phyloP scores from a whole-genome alignment of 495 filamentous ascomycete species.

The Pyrenula aspistea region DNA sequence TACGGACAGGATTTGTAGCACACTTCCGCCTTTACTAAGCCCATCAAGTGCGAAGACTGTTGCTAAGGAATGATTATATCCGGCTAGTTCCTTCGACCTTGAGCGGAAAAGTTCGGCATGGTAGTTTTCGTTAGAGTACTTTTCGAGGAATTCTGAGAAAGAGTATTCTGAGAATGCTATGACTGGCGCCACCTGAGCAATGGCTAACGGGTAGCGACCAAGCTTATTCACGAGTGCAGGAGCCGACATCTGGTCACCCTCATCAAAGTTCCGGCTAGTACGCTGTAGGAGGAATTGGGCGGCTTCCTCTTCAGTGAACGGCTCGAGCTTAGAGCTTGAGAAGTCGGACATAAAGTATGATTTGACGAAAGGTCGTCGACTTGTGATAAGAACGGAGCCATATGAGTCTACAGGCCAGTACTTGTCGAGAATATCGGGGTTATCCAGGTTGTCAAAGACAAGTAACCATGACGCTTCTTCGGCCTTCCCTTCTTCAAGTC shows the following conservation, averaged over 20 bases:
- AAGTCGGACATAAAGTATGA: background rate
- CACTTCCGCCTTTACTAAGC: conserved; percentile 7
- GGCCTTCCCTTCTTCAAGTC: conserved; percentile 9
- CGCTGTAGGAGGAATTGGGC: conserved; percentile 6
- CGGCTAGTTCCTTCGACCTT: conserved; percentile 1
- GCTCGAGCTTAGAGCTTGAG: conserved; percentile 6
- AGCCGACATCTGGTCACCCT: background rate
- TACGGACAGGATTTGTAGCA: conserved; percentile 18
- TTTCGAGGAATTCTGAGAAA: conserved; percentile 2
- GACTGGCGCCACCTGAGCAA: conserved; percentile 28
- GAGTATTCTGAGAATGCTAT: conserved; percentile 6
- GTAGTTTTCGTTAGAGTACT: conserved; percentile 16
- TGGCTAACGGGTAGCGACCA: conserved; percentile 25
- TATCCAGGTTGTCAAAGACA: conserved; percentile 27
- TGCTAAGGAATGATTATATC: conserved; percentile 17
- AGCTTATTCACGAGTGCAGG: conserved; percentile 5
- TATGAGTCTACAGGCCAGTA: conserved; percentile 18
- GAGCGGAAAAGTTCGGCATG: conserved; percentile 8
- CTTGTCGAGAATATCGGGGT: conserved; percentile 17
- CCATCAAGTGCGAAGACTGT: conserved; percentile 26
- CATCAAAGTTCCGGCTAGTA: too few relatives aligned
- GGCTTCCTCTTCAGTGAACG: conserved; percentile 8
- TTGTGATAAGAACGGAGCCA: conserved; percentile 26
- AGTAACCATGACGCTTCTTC: conserved; percentile 17
- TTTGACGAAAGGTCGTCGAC: conserved; percentile 15